Evolutionary conservation across 768 basidiomycete genomes (phyloP).

Genomic region (Suillus decipiens): DNA sequence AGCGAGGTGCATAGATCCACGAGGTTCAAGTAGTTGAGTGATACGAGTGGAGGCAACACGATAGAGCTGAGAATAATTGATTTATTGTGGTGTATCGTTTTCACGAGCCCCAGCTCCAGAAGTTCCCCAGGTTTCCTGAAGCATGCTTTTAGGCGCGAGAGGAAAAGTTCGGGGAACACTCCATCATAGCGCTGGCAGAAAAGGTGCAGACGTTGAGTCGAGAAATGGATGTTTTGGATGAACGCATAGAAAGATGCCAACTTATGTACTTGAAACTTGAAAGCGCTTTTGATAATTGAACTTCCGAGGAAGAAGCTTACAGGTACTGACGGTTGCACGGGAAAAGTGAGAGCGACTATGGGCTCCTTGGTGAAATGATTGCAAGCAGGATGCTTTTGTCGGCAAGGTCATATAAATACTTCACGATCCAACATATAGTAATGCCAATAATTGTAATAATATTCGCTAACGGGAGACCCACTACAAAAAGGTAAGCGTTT

Average conservation of each 20-base stretch:
- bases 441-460: slow-evolving; percentile 18
- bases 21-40: neutral
- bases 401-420: slow-evolving; percentile 42
- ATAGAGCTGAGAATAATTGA: neutral
- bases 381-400: slow-evolving; percentile 55
- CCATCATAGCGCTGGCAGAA: neutral
- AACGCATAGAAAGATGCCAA: slow-evolving; percentile 39
- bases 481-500: too few species aligned
- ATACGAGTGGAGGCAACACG: neutral
- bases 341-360: slow-evolving; percentile 34
- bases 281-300: slow-evolving; percentile 39
- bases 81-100: neutral
- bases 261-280: slow-evolving; percentile 47
- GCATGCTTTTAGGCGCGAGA: neutral
- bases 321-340: slow-evolving; percentile 53
- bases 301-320: too few species aligned
- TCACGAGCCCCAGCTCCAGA: neutral
- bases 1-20: neutral
- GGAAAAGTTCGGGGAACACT: neutral
- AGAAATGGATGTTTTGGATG: neutral
- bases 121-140: neutral
- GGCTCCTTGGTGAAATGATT: slow-evolving; percentile 23
- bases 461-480: too few species aligned
- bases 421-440: slow-evolving; percentile 11
- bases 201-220: slow-evolving; percentile 4